Evolutionary conservation across 345 rosid genomes (phyloP).

Genomic region (Brassica incana): DNA sequence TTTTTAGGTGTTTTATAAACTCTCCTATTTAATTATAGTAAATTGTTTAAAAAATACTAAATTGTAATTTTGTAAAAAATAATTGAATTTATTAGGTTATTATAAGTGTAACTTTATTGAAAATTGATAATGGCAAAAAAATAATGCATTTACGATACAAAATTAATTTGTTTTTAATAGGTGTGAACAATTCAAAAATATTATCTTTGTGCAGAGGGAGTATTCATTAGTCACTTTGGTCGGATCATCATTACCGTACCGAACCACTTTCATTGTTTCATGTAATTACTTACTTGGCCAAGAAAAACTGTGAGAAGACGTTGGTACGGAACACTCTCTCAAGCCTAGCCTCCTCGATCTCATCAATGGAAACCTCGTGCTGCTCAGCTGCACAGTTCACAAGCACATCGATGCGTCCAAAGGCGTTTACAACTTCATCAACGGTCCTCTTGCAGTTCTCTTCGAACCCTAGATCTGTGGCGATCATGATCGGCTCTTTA

Average conservation of each 20-base stretch:
- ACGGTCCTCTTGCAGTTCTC: constrained; percentile 66
- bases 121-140: too few species aligned
- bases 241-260: neutral
- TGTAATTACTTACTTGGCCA: constrained; percentile 41
- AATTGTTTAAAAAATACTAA: too few species aligned
- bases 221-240: neutral
- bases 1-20: too few species aligned
- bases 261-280: neutral
- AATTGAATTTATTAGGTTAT: too few species aligned
- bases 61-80: too few species aligned
- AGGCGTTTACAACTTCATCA: constrained; percentile 61
- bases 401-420: constrained; percentile 61
- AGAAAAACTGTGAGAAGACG: constrained; percentile 65
- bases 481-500: constrained; percentile 57
- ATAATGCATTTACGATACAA: too few species aligned
- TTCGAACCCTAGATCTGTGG: constrained; percentile 66
- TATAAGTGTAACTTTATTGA: too few species aligned
- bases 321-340: constrained; percentile 72
- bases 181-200: too few species aligned
- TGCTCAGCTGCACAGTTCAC: constrained; percentile 75
- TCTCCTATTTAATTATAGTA: too few species aligned
- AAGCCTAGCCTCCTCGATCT: constrained; percentile 66
- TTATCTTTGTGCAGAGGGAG: too few species aligned
- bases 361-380: constrained; percentile 53
- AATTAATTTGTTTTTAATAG: too few species aligned